These are phyloP conservation scores for Boletus sp. DNA, from an alignment of 768 basidiomycete genomes.

Conservation along the genomic window DNA sequence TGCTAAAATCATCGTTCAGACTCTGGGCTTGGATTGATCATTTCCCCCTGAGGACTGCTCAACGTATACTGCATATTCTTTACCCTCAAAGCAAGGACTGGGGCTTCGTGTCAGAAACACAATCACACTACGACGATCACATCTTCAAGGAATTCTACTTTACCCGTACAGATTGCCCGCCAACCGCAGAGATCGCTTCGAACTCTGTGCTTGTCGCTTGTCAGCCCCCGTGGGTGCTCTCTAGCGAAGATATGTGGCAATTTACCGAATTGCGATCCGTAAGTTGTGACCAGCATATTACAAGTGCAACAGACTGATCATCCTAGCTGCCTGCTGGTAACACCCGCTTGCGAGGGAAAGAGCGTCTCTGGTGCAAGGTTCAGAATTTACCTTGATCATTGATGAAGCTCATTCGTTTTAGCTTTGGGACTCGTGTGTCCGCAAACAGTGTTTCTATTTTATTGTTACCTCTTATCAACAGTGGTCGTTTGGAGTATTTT, in stretches of 20 bases:
- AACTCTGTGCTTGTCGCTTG: slow-evolving; percentile 51
- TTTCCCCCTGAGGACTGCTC: slow-evolving; percentile 33
- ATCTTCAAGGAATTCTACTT: slow-evolving; percentile 50
- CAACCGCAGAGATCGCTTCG: slow-evolving; percentile 27
- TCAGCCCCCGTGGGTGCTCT: slow-evolving; percentile 61
- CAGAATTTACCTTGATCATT: not conserved
- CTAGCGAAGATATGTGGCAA: slow-evolving; percentile 50
- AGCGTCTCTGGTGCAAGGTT: slow-evolving; percentile 65
- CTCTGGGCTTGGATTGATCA: slow-evolving; percentile 33
- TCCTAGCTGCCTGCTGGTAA: slow-evolving; percentile 28
- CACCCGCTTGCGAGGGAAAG: slow-evolving; percentile 47
- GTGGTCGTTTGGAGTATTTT: slow-evolving; percentile 63
- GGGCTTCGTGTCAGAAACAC: slow-evolving; percentile 39
- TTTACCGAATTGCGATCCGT: slow-evolving; percentile 43
- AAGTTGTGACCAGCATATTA: slow-evolving; percentile 4
- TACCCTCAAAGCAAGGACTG: slow-evolving; percentile 43
- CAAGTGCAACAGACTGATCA: not conserved
- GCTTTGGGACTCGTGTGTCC: slow-evolving; percentile 55
- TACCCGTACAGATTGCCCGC: slow-evolving; percentile 25
- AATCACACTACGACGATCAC: slow-evolving; percentile 36
- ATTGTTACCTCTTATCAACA: slow-evolving; percentile 58
- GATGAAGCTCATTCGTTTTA: slow-evolving; percentile 14
- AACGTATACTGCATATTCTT: slow-evolving; percentile 43
- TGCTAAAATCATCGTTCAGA: slow-evolving; percentile 12
- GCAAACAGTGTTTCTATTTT: slow-evolving; percentile 50